Evolutionary conservation across 192 early-diverging fungal species (phyloP).

Genomic region (Phlyctochytrium arcticum): DNA sequence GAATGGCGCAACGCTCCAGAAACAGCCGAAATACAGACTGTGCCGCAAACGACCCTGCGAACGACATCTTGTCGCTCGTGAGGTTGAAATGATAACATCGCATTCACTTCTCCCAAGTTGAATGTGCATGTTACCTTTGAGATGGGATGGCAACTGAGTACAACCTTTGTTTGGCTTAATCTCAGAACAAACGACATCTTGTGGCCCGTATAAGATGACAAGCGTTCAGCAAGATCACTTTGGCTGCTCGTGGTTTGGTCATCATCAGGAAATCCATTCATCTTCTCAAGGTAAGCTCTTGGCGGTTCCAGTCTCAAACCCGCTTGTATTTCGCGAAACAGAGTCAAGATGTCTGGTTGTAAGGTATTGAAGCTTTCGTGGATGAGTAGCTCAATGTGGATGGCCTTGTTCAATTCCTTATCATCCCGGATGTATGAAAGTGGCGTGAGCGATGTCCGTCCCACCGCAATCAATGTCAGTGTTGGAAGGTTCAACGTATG

Average conservation of each 20-base stretch:
- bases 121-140: slow-evolving; percentile 68
- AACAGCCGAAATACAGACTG: slow-evolving; percentile 53
- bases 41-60: slow-evolving; percentile 43
- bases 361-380: slow-evolving; percentile 67
- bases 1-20: slow-evolving; percentile 63
- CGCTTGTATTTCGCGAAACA: slow-evolving; percentile 62
- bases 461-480: slow-evolving; percentile 28
- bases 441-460: slow-evolving; percentile 32
- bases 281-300: too few relatives aligned
- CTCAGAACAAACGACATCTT: slow-evolving; percentile 52
- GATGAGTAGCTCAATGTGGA: slow-evolving; percentile 60
- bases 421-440: neutral
- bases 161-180: slow-evolving; percentile 62
- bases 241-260: neutral
- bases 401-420: neutral
- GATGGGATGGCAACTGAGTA: slow-evolving; percentile 67
- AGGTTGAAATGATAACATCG: slow-evolving; percentile 45
- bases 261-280: too few relatives aligned
- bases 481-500: slow-evolving; percentile 36
- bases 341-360: slow-evolving; percentile 65
- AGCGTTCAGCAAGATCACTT: neutral
- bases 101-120: slow-evolving; percentile 67
- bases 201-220: slow-evolving; percentile 34
- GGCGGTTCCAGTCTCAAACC: slow-evolving; percentile 58
- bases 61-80: neutral